Evolutionary conservation across 2,329 filamentous ascomycete species (phyloP), one percentile per base, ranked within the genome.

Genomic region (Botrytis hyacinthi): DNA sequence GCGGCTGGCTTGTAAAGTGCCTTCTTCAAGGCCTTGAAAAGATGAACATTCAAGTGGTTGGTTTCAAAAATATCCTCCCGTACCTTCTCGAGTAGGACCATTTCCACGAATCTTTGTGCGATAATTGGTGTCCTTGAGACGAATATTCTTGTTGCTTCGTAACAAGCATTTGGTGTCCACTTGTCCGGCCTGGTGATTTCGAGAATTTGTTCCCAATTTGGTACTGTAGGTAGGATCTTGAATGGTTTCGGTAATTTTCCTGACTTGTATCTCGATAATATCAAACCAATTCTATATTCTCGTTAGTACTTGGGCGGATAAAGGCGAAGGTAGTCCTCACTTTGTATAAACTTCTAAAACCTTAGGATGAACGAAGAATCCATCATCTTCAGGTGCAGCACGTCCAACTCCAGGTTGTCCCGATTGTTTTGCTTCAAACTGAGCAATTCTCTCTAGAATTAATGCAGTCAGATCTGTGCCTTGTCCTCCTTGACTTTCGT

Each of bases 181-280:
- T 82, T 83, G 82, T 96, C 92, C 7, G 95, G 95, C 44, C 90
- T 88, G n/a, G 94, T 97, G 72, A 97, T 89, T 76, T 91, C 87
- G 78, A 97, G 89, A 54, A 97, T 92, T 32, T 94, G 92, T 81
- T 96, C 93, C 94, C 95, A 98, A 79, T 96, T 90, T 12, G 94
- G 94, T 22, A 98, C 89, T 0, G 94, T 95, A 3, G 96, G 96
- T 14, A 99, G 88, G 76, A 98, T 94, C 84, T 98, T 98, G 87
- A 99, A 97, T 0, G 95, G 95, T 83, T 99, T 99, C 32, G 96
- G 96, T 46, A 99, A 87, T 77, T 95, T 95, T n/a, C 96, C 96
- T 22, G 93, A 95, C 84, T 97, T 97, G 86, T 97, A 98, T 76
- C 95, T 90, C 40, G 93, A 94, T 74, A 99, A 87, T 75, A 98